Conservation (phyloP, 2,329 filamentous ascomycete species). For the Diaporthe longicolla region DNA sequence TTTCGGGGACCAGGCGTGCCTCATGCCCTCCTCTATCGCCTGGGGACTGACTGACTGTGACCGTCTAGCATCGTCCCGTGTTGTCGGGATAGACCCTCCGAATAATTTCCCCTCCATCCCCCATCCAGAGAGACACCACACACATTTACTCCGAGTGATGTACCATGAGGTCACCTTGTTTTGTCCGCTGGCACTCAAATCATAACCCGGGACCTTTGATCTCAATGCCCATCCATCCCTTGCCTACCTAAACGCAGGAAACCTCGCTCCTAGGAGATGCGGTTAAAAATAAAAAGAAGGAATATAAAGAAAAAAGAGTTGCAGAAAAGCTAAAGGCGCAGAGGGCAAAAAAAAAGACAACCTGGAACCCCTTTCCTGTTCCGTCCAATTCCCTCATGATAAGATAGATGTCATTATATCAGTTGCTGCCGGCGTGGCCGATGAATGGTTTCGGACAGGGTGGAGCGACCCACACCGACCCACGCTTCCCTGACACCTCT, state of each 20-base stretch:
- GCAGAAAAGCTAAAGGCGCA: neutral
- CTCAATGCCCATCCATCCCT: conserved; percentile 2
- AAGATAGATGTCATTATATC: conserved; percentile 33
- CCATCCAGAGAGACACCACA: neutral
- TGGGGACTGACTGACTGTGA: neutral
- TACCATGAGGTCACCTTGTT: neutral
- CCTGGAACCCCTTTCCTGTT: conserved; percentile 23
- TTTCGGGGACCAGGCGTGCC: conserved; percentile 5
- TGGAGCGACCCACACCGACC: conserved; percentile 27
- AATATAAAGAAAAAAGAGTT: neutral
- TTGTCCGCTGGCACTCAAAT: conserved; percentile 1
- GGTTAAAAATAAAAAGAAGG: neutral
- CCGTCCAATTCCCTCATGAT: conserved; percentile 18
- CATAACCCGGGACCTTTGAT: neutral
- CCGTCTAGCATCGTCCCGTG: conserved; percentile 5
- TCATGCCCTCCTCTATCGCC: conserved; percentile 15
- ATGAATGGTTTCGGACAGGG: conserved; percentile 25
- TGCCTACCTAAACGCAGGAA: neutral
- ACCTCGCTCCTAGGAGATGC: neutral
- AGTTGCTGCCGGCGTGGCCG: conserved; percentile 19
- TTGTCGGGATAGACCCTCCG: neutral
- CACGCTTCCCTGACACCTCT: conserved; percentile 29
- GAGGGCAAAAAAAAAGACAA: neutral
- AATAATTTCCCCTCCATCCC: neutral
- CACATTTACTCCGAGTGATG: conserved; percentile 8